Percentiles rank a stretch among this genome's conserved stretches.
Evolutionary conservation across 2,329 filamentous ascomycete species (phyloP).

Genomic region (Arthrobotrys iridis): DNA sequence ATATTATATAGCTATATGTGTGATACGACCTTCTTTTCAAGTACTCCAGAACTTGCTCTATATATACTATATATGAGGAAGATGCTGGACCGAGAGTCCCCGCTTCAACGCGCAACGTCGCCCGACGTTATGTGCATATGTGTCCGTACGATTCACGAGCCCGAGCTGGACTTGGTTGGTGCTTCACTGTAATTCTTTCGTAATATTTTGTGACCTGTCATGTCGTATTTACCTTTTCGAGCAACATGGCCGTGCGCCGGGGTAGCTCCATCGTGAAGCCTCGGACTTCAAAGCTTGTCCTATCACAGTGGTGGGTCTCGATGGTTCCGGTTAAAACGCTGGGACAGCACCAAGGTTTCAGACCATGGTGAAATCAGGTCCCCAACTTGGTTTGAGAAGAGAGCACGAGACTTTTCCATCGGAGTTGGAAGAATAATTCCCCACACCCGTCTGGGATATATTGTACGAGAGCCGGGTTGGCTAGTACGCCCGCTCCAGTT

Average conservation of each 20-base stretch:
- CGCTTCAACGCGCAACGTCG: background rate
- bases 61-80: background rate
- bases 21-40: background rate
- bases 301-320: slow-evolving; percentile 34
- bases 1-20: too few species aligned
- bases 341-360: slow-evolving; percentile 54
- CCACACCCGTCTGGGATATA: slow-evolving; percentile 54
- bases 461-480: slow-evolving; percentile 47
- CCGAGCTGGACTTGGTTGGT: background rate
- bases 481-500: slow-evolving; percentile 20
- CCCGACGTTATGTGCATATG: background rate
- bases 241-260: slow-evolving; percentile 41
- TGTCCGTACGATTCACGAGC: background rate
- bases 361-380: slow-evolving; percentile 34
- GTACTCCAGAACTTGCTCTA: too few species aligned
- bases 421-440: slow-evolving; percentile 55
- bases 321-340: slow-evolving; percentile 53
- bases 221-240: slow-evolving; percentile 19
- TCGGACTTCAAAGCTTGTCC: slow-evolving; percentile 39
- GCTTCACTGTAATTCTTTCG: slow-evolving; percentile 1
- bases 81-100: background rate
- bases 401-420: slow-evolving; percentile 52
- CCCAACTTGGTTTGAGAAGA: slow-evolving; percentile 33
- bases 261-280: slow-evolving; percentile 28
- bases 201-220: slow-evolving; percentile 24